Base-by-base conservation (phyloP, 176 grass and related monocot genomes). In the Urochloa ruziziensis region DNA sequence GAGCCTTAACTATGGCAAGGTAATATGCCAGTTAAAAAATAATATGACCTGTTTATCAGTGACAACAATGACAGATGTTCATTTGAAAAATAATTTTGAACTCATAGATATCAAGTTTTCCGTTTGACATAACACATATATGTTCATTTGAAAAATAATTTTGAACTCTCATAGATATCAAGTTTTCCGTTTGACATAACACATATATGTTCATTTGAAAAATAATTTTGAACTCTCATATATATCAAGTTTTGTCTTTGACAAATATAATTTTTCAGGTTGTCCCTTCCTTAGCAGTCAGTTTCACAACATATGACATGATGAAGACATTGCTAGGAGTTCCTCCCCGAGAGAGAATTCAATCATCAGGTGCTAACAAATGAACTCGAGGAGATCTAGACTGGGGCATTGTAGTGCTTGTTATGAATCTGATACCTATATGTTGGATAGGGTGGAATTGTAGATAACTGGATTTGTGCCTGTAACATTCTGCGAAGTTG, bases 1-100 rank as follows among this genome's bases (percentile, higher is more conserved):
- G 87, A 98, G 93, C 82, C 96, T 98, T 75, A 95, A 98, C 76
- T 95, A 98, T 82, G 86, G 90, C 39, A 98, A 95, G 96, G 96
- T 95, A 93, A 86, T 58, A 79, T 49, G 34, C 30, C 74, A 75
- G n/a, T 13, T 42, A 48, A 57, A 73, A 74, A 65, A 11, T 70
- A 32, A 71, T 17, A 14, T 18, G 40, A 52, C 33, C 14, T 40
- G 1, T 42, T 7, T 46, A 51, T 80, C 37, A 39, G n/a, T n/a
- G n/a, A n/a, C n/a, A n/a, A n/a, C n/a, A n/a, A n/a, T n/a, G n/a
- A n/a, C n/a, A n/a, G n/a, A n/a, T n/a, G n/a, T n/a, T n/a, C n/a
- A n/a, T n/a, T n/a, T n/a, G n/a, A n/a, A n/a, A n/a, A n/a, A n/a
- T n/a, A n/a, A n/a, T n/a, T n/a, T n/a, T 39, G 62, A 23, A 67